These are phyloP conservation scores for Syzygium oleosum DNA, from an alignment of 345 rosid genomes.

Conservation along the genomic window DNA sequence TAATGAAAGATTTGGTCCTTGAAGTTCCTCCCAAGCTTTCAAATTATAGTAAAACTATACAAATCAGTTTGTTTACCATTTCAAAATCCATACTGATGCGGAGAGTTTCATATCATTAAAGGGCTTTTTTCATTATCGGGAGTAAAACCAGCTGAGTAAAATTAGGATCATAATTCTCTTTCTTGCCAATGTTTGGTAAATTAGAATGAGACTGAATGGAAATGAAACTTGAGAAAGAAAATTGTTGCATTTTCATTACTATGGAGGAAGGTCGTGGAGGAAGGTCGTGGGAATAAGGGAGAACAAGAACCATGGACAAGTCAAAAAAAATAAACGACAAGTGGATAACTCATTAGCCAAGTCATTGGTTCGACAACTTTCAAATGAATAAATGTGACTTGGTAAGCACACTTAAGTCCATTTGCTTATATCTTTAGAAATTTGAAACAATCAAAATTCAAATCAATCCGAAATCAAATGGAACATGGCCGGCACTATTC, in stretches of 20 bases:
- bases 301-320: neutral
- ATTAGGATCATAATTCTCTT: neutral
- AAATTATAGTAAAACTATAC: fast-evolving
- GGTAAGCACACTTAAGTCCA: neutral
- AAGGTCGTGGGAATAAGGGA: neutral
- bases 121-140: neutral
- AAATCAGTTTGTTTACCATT: too few species aligned
- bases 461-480: neutral
- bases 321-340: too few species aligned
- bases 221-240: neutral
- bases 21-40: neutral
- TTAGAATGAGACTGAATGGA: neutral
- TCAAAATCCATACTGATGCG: neutral
- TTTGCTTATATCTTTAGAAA: neutral
- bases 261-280: neutral
- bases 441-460: neutral
- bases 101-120: neutral
- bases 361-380: too few species aligned
- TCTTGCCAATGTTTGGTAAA: too few species aligned
- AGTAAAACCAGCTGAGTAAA: too few species aligned
- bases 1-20: neutral
- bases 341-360: too few species aligned
- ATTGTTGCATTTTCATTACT: too few species aligned
- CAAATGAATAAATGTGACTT: neutral
- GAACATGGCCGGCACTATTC: neutral